Conservation (phyloP, 108 stramenopile species). For the Nannochloropsis oceanica region DNA sequence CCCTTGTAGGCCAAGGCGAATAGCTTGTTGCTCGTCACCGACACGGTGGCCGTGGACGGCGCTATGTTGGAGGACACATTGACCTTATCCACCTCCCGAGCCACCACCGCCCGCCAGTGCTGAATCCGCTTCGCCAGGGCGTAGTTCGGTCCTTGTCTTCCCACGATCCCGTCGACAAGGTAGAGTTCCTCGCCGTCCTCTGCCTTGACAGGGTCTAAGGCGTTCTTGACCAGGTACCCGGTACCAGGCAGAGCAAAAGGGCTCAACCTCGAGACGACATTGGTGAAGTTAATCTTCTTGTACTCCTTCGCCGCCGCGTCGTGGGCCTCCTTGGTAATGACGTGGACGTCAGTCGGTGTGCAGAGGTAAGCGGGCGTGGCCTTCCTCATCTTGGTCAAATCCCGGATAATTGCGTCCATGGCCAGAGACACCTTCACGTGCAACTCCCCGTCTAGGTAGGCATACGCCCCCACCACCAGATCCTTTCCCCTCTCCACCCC, state of each 20-base stretch:
- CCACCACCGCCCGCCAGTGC: constrained; percentile 91
- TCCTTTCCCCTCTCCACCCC: constrained; percentile 52
- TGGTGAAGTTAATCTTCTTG: constrained; percentile 5
- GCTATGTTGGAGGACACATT: constrained; percentile 88
- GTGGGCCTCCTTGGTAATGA: constrained; percentile 73
- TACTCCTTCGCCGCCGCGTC: constrained; percentile 59
- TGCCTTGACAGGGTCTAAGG: constrained; percentile 40
- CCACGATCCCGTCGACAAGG: constrained; percentile 68
- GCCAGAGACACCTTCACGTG: constrained; percentile 89
- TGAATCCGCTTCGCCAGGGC: constrained; percentile 92
- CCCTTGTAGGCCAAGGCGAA: constrained; percentile 97
- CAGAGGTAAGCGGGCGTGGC: constrained; percentile 78
- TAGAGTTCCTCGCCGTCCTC: constrained; percentile 31
- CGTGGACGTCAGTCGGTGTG: constrained; percentile 93
- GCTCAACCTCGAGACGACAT: constrained; percentile 11
- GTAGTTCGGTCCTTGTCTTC: constrained; percentile 88
- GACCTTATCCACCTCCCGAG: constrained; percentile 59
- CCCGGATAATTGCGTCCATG: constrained; percentile 57
- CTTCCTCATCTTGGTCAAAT: constrained; percentile 6
- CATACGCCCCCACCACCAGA: constrained; percentile 50
- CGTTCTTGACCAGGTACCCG: constrained; percentile 54
- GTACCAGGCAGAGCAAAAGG: background rate
- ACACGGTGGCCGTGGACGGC: constrained; percentile 83
- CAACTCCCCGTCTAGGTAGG: constrained; percentile 86
- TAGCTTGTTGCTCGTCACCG: constrained; percentile 75